Evolutionary conservation across 169 alveolate genomes (phyloP).

Genomic region (Eimeria tenella): DNA sequence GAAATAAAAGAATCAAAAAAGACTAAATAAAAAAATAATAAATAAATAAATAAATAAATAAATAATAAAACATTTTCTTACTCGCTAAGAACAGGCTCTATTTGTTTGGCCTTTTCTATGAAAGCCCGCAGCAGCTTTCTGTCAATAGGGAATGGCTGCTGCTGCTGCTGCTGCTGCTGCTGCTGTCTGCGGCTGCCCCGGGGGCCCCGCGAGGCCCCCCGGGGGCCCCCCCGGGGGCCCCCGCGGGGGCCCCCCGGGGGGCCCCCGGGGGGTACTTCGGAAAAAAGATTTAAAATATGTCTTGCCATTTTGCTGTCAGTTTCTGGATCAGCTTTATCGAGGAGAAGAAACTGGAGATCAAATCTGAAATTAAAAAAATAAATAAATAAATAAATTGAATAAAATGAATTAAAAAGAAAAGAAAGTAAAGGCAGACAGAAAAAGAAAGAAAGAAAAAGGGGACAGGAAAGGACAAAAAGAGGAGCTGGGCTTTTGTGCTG

Average conservation of each 20-base stretch:
- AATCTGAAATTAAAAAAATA: neutral
- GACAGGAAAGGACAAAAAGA: neutral
- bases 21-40: neutral
- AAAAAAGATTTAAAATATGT: constrained; percentile 83
- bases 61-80: neutral
- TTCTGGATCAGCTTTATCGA: constrained; percentile 84
- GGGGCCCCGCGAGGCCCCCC: neutral
- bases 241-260: neutral
- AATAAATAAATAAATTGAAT: neutral
- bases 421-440: neutral
- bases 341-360: constrained; percentile 81
- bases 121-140: constrained; percentile 72
- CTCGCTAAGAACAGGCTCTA: constrained; percentile 61
- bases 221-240: neutral
- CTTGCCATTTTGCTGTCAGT: constrained; percentile 85
- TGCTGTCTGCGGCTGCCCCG: neutral
- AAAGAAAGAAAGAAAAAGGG: neutral
- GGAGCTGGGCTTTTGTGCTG: constrained; percentile 66
- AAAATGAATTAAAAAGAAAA: neutral
- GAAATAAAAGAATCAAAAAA: neutral
- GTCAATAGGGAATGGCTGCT: constrained; percentile 24
- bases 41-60: neutral
- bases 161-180: constrained; percentile 30
- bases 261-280: neutral
- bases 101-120: constrained; percentile 56